Evolutionary conservation across 306 rosid species (phyloP).

Genomic region (Cucurbita pepo): DNA sequence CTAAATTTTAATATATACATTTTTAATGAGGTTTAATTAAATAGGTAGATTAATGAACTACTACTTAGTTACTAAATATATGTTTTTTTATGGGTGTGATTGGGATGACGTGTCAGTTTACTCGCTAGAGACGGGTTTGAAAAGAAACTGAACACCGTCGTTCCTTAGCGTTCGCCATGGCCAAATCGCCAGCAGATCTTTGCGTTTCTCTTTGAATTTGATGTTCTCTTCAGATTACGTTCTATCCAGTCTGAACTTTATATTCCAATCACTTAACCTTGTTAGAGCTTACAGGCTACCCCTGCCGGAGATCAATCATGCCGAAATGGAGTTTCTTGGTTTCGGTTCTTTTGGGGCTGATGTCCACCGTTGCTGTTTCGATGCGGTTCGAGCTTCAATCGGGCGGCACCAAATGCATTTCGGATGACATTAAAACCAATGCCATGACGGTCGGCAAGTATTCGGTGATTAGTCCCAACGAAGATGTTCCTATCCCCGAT

Average conservation of each 20-base stretch:
- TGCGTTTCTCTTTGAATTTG: background rate
- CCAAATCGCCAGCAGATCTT: too few species aligned
- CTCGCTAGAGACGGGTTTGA: background rate
- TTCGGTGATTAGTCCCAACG: constrained; percentile 30
- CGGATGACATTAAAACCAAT: constrained; percentile 55
- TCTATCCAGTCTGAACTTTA: background rate
- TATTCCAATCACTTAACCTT: too few species aligned
- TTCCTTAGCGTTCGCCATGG: background rate
- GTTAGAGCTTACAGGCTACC: too few species aligned
- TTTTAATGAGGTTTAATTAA: too few species aligned
- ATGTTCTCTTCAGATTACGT: background rate
- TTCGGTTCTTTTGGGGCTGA: constrained; percentile 11
- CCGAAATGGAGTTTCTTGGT: constrained; percentile 8
- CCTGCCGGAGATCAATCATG: constrained; percentile 2
- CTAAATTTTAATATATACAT: too few species aligned
- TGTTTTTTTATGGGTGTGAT: too few species aligned
- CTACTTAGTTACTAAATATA: too few species aligned
- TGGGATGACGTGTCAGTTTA: background rate
- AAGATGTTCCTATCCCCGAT: constrained; percentile 40
- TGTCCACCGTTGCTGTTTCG: constrained; percentile 18
- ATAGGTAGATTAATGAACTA: too few species aligned
- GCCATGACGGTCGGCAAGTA: constrained; percentile 72
- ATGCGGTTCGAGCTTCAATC: constrained; percentile 57
- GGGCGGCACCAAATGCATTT: constrained; percentile 58
- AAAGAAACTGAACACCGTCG: background rate